These are phyloP conservation scores for Halophytophthora polymorphica DNA, from an alignment of 352 stramenopile genomes.

Conservation along the genomic window DNA sequence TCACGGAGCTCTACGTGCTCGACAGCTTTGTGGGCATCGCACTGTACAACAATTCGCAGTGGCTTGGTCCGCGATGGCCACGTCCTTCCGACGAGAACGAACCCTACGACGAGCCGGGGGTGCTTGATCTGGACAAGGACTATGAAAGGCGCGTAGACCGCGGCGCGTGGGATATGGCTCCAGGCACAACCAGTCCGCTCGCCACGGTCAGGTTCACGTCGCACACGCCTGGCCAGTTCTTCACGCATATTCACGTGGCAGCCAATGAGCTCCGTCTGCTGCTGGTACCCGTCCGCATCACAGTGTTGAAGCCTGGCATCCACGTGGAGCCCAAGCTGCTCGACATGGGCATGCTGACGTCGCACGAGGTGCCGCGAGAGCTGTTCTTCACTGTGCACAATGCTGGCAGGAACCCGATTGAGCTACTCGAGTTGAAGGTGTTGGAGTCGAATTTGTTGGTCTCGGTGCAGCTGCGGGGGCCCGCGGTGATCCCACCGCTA, in stretches of 20 bases:
- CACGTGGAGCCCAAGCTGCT: constrained; percentile 33
- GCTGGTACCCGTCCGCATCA: constrained; percentile 33
- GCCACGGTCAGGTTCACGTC: constrained; percentile 33
- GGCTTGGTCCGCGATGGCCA: constrained; percentile 23
- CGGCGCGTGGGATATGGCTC: constrained; percentile 38
- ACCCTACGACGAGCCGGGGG: constrained; percentile 10
- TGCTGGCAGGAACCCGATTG: constrained; percentile 29
- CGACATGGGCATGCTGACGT: constrained; percentile 34
- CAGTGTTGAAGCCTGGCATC: constrained; percentile 35
- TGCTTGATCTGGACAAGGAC: constrained; percentile 19
- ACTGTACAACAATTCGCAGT: constrained; percentile 16
- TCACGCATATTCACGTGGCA: constrained; percentile 37
- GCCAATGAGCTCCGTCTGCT: constrained; percentile 14
- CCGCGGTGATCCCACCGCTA: constrained; percentile 29
- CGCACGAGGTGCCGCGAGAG: constrained; percentile 19
- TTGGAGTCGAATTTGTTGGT: constrained; percentile 28
- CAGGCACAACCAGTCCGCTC: constrained; percentile 29
- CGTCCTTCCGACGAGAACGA: constrained; percentile 12
- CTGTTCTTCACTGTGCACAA: constrained; percentile 42
- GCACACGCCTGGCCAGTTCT: constrained; percentile 21
- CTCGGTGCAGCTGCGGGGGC: constrained; percentile 25
- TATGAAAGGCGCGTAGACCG: constrained; percentile 14
- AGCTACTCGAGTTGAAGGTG: constrained; percentile 34
- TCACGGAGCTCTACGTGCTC: constrained; percentile 46
- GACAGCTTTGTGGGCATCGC: constrained; percentile 36